A percentile compares a stretch with the other conserved stretches of the same genome.
These are phyloP conservation scores for Erodium moschatum DNA, from an alignment of 441 rosid genomes.

Conservation along the genomic window DNA sequence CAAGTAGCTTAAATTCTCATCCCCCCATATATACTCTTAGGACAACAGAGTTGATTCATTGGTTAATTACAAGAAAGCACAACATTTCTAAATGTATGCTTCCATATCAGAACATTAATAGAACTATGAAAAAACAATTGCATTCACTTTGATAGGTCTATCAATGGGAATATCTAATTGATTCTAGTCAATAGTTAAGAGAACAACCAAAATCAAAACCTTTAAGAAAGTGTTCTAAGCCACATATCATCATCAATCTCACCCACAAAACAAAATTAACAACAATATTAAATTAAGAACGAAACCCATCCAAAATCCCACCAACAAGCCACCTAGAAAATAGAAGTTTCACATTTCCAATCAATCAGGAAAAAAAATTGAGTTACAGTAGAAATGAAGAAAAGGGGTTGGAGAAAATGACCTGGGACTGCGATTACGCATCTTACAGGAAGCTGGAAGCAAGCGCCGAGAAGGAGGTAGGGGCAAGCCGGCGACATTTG, in stretches of 20 bases:
- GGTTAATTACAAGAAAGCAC: not conserved
- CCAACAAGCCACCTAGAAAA: not conserved
- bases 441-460: slow-evolving; percentile 55
- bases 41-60: not conserved
- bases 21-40: not conserved
- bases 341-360: not conserved
- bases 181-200: not conserved
- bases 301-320: no score
- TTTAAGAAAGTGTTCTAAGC: not conserved
- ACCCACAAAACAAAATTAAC: not conserved
- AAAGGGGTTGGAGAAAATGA: slow-evolving; percentile 15
- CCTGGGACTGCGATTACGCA: slow-evolving; percentile 65
- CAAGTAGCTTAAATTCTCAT: not conserved
- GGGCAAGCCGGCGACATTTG: slow-evolving; percentile 15
- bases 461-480: slow-evolving; percentile 36
- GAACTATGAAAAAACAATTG: not conserved
- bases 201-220: not conserved
- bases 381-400: no score
- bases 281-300: no score
- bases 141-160: not conserved
- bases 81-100: not conserved
- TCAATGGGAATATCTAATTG: not conserved
- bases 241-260: not conserved
- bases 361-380: not conserved
- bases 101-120: not conserved